Base-by-base conservation (phyloP, 805 yeast species). In the Ogataea degrootiae region DNA sequence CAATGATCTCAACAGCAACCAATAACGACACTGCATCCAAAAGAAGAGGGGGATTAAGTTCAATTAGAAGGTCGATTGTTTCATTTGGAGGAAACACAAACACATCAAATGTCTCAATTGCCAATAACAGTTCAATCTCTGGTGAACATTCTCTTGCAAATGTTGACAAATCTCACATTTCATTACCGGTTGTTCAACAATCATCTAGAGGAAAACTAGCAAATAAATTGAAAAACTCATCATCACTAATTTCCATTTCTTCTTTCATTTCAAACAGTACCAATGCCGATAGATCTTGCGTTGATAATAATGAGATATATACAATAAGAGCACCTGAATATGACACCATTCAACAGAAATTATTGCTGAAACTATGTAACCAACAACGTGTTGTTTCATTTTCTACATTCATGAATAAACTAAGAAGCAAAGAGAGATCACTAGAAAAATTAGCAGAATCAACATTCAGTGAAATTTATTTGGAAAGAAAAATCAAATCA, bases 141-240 rank as follows among this genome's bases (percentile, higher is more conserved):
- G 50, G 61, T 61, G 65, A 67, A 57, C 54, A 65, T 60, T 15
- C 59, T 58, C 11, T 59, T 17, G 19, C 55, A 6, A 34, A 26
- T 9, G 5, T 63, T 41, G 69, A 65, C 45, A 69, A 68, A 47
- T 57, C 67, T 7, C 70, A 68, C 65, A 82, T 82, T 15, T 81
- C 87, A 4, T 62, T 79, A 47, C 88, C 87, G 1, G 70, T 76
- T 4, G 82, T 84, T 6, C 79, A 76, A 47, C 76, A 74, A 36
- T 73, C 72, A 12, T 75, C 85, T 15, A 70, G 80, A 34, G 80
- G 75, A 50, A 81, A 79, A 51, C 66, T 82, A 44, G 72, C 74
- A 52, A 70, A 72, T 48, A 82, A 78, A 54, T 63, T 82, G 41
- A 72, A 72, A 53, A 77, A 76, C 46, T 74, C 79, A 29, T 66